Percentiles rank a stretch among this genome's conserved stretches.
Conservation (phyloP, 768 basidiomycete genomes). For the Fomitopsis pulvina region DNA sequence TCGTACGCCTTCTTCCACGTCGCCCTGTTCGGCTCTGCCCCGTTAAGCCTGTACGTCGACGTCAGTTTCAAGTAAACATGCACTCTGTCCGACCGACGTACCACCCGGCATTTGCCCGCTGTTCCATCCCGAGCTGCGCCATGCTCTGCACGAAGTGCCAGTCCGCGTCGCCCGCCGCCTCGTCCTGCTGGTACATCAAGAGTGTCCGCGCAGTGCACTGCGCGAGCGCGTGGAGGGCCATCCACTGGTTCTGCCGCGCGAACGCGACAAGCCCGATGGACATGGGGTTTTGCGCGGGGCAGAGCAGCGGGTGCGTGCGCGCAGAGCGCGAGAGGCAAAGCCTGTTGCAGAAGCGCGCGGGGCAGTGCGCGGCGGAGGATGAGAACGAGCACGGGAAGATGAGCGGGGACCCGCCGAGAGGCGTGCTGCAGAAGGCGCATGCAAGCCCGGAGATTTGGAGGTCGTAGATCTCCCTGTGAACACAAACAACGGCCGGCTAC, state of each 20-base stretch:
- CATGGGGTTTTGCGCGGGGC: conserved; percentile 68
- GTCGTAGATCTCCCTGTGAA: conserved; percentile 69
- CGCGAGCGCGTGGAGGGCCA: conserved; percentile 68
- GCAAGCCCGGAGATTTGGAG: conserved; percentile 51
- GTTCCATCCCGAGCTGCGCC: conserved; percentile 75
- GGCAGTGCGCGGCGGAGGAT: conserved; percentile 34
- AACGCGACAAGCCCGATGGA: conserved; percentile 53
- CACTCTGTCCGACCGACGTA: conserved; percentile 18
- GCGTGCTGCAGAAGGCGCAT: conserved; percentile 72
- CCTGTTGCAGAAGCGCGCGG: conserved; percentile 72
- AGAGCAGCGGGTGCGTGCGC: conserved; percentile 64
- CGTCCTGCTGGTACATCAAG: conserved; percentile 44
- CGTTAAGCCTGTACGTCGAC: conserved; percentile 23
- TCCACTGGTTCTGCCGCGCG: conserved; percentile 57
- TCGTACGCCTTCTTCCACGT: conserved; percentile 64
- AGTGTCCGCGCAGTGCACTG: conserved; percentile 62
- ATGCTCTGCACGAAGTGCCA: conserved; percentile 52
- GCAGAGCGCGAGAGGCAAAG: conserved; percentile 65
- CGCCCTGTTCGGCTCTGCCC: conserved; percentile 50
- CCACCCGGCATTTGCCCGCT: conserved; percentile 42
- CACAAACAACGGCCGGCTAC: conserved; percentile 1
- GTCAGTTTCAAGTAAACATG: not conserved
- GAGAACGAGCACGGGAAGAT: conserved; percentile 48
- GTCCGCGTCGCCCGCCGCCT: conserved; percentile 36
- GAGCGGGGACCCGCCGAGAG: conserved; percentile 37